Evolutionary conservation across 1,139 yeast species (phyloP), one percentile per base, ranked within the genome.

Genomic region (Pichia norvegensis): DNA sequence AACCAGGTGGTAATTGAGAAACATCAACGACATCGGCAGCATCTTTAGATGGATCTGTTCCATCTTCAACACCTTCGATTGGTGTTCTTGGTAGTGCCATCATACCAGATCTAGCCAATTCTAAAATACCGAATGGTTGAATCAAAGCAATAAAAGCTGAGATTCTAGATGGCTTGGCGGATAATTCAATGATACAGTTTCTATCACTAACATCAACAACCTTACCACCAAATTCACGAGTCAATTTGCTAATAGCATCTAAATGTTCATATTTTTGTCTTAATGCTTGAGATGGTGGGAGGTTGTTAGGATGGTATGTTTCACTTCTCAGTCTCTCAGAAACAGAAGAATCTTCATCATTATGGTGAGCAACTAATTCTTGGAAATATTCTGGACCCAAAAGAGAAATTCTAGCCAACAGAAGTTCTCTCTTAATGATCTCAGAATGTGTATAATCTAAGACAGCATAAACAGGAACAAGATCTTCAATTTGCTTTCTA

Each of bases 11-110:
- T 63, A 92, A 72, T 67, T 81, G 86, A 47, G 86, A 75, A 51
- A 82, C 84, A 63, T 84, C 94, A 46, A 82, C 86, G 54, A 79
- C 76, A 50, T 82, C 64, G 43, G 81, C 77, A 39, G 85, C 86
- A 51, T 76, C 78, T 54, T 74, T 72, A 25, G 70, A 67, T 16
- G 72, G 77, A 25, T 69, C 76, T 7, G 59, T 56, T 10, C 64
- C 64, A 22, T 61, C 60, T 31, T 74, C 79, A 38, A 54, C 59
- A 29, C 67, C 66, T 48, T 73, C 75, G 59, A 87, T 70, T 42
- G 97, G 97, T 43, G 97, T 87, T 75, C 97, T 81, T 62, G 97
- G 95, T 61, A 92, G 74, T 10, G 97, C 98, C 88, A 92, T 87
- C 95, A 90, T 87, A 68, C 98, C 98, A 22, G 95, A 84, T 69